These are phyloP conservation scores for Russula olivacea DNA, from an alignment of 768 basidiomycete genomes.

Conservation along the genomic window DNA sequence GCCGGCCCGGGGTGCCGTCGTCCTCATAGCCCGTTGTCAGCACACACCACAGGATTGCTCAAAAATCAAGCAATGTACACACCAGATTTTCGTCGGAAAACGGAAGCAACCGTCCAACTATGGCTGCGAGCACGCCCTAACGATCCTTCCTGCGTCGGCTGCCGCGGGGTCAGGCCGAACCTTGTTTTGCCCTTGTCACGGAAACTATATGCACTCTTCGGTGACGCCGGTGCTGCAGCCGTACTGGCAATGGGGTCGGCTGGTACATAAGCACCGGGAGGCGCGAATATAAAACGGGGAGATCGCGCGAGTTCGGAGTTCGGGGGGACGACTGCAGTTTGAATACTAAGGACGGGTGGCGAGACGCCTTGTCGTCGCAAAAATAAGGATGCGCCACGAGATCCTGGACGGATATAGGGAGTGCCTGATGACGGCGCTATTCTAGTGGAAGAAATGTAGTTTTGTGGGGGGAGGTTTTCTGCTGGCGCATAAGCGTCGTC, in stretches of 20 bases:
- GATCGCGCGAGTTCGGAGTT: slow-evolving; percentile 18
- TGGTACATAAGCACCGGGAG: slow-evolving; percentile 10
- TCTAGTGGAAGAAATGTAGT: background rate
- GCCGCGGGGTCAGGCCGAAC: slow-evolving; percentile 3
- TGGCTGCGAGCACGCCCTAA: slow-evolving; percentile 9
- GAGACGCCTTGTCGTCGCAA: background rate
- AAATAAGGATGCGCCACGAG: background rate
- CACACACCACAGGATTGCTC: background rate
- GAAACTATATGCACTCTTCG: slow-evolving; percentile 1
- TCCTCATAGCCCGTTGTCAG: background rate
- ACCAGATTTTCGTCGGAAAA: slow-evolving; percentile 20
- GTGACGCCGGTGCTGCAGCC: background rate
- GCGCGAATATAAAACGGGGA: slow-evolving; percentile 18
- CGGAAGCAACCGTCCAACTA: slow-evolving; percentile 16
- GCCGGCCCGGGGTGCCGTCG: slow-evolving; percentile 21
- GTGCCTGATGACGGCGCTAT: background rate
- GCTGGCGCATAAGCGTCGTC: slow-evolving; percentile 11
- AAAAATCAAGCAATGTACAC: slow-evolving; percentile 6
- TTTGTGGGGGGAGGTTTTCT: slow-evolving; percentile 15
- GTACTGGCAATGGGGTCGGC: slow-evolving; percentile 8
- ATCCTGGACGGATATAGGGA: slow-evolving; percentile 3
- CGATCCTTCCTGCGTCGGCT: slow-evolving; percentile 7
- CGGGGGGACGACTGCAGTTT: slow-evolving; percentile 3
- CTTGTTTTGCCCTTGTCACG: slow-evolving; percentile 8
- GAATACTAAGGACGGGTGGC: background rate